Conservation (phyloP, 2,329 filamentous ascomycete genomes). For the Mycocentrospora acerina region DNA sequence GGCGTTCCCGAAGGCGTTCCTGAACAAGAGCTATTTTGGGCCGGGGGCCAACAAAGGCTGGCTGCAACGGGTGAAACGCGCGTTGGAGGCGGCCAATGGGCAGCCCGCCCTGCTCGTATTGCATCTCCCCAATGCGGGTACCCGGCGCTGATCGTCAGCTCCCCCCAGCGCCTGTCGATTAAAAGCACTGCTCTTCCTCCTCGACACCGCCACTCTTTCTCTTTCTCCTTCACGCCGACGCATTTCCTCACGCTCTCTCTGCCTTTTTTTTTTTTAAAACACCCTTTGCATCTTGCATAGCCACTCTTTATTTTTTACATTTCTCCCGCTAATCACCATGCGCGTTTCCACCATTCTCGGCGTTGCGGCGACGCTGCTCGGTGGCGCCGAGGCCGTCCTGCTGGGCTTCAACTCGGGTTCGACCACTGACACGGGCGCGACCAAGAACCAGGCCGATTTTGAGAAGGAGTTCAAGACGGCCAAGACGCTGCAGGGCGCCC, state of each 20-base stretch:
- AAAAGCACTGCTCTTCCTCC: no score
- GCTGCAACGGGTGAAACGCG: no score
- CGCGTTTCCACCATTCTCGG: conserved; percentile 21
- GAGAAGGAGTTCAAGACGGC: conserved; percentile 68
- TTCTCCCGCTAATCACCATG: conserved; percentile 12
- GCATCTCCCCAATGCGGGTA: no score
- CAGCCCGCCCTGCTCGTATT: no score
- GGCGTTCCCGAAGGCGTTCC: no score
- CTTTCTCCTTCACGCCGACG: no score
- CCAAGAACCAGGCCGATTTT: conserved; percentile 66
- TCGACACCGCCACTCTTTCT: no score
- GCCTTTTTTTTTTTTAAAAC: conserved; percentile 3
- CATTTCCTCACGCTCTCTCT: not conserved
- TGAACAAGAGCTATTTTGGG: no score
- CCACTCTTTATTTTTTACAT: not conserved
- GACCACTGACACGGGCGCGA: conserved; percentile 26
- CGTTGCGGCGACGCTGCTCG: conserved; percentile 23
- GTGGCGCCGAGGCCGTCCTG: conserved; percentile 24
- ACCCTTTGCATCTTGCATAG: conserved; percentile 5
- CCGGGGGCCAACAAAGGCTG: no score
- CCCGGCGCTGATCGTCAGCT: no score
- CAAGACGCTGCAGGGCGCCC: conserved; percentile 61
- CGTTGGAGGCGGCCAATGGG: no score
- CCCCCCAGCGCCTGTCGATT: no score
- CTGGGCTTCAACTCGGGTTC: conserved; percentile 40